These are phyloP conservation scores for Chlorella sp. DNA, from an alignment of 139 green algal genomes.

Conservation along the genomic window DNA sequence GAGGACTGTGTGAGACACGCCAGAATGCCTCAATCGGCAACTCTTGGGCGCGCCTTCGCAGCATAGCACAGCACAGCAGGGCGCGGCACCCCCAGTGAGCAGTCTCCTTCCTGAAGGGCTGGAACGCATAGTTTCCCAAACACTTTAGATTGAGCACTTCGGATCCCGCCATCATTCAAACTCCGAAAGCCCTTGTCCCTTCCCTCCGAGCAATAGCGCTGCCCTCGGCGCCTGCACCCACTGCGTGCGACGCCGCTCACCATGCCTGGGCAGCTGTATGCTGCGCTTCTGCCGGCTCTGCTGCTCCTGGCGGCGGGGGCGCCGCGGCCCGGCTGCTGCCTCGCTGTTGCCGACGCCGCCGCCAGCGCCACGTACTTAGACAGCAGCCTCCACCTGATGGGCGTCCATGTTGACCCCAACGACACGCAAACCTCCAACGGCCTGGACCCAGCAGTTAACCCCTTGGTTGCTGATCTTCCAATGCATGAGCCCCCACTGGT, in stretches of 20 bases:
- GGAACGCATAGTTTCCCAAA: not conserved
- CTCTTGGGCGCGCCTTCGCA: not conserved
- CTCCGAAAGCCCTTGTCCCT: too few species aligned
- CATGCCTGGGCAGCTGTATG: too few species aligned
- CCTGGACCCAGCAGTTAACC: not conserved
- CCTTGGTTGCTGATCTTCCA: not conserved
- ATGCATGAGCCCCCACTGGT: not conserved
- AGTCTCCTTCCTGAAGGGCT: not conserved
- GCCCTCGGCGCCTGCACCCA: too few species aligned
- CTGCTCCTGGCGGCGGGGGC: not conserved
- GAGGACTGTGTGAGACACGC: too few species aligned
- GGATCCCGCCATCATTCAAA: too few species aligned
- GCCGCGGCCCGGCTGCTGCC: too few species aligned
- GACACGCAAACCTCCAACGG: not conserved
- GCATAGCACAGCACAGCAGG: not conserved
- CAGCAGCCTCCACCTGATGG: too few species aligned
- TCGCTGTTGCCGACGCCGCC: too few species aligned
- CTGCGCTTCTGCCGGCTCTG: not conserved
- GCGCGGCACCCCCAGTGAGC: not conserved
- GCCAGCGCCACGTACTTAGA: too few species aligned
- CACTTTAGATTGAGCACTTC: not conserved
- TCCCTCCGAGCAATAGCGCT: too few species aligned
- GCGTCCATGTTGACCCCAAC: not conserved
- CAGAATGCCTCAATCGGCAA: too few species aligned
- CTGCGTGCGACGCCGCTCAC: too few species aligned